A percentile compares a stretch with the other conserved stretches of the same genome.
These are phyloP conservation scores for Kazachstania martiniae DNA, from an alignment of 805 yeast genomes.

Conservation along the genomic window DNA sequence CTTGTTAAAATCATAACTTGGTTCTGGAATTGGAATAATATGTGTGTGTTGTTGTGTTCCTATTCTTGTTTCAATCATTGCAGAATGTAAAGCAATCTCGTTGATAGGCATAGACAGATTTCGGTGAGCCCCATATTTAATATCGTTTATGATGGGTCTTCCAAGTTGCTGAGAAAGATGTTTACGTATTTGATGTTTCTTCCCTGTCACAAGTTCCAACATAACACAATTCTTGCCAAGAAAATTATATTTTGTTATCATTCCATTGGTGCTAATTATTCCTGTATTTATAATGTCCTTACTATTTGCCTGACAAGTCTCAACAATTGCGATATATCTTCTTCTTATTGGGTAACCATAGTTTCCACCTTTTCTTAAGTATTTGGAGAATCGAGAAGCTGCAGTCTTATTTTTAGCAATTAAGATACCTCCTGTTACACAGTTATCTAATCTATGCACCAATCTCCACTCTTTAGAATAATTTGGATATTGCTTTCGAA, in stretches of 20 bases:
- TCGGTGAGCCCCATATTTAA: slow-evolving; percentile 19
- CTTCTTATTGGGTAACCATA: slow-evolving; percentile 28
- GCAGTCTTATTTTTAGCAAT: slow-evolving; percentile 27
- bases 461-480: slow-evolving; percentile 8
- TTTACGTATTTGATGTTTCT: slow-evolving; percentile 32
- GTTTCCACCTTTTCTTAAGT: slow-evolving; percentile 28
- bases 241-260: slow-evolving; percentile 10
- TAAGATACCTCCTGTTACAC: slow-evolving; percentile 33
- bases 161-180: slow-evolving; percentile 19
- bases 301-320: slow-evolving; percentile 1
- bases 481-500: slow-evolving; percentile 4
- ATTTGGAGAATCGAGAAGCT: too few species aligned
- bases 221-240: slow-evolving; percentile 16
- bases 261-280: slow-evolving; percentile 7
- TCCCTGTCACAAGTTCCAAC: slow-evolving; percentile 30
- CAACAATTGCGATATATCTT: slow-evolving; percentile 27
- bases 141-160: slow-evolving; percentile 26
- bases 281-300: slow-evolving; percentile 4
- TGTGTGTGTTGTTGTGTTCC: slow-evolving; percentile 23
- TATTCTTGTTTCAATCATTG: slow-evolving; percentile 23
- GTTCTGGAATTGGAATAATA: slow-evolving; percentile 24
- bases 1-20: too few species aligned
- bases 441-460: slow-evolving; percentile 31
- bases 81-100: slow-evolving; percentile 32
- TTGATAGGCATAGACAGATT: slow-evolving; percentile 3